Percentiles rank a stretch among this genome's conserved stretches.
Evolutionary conservation across 2,329 filamentous ascomycete species (phyloP).

Genomic region (Hortaea sp.): DNA sequence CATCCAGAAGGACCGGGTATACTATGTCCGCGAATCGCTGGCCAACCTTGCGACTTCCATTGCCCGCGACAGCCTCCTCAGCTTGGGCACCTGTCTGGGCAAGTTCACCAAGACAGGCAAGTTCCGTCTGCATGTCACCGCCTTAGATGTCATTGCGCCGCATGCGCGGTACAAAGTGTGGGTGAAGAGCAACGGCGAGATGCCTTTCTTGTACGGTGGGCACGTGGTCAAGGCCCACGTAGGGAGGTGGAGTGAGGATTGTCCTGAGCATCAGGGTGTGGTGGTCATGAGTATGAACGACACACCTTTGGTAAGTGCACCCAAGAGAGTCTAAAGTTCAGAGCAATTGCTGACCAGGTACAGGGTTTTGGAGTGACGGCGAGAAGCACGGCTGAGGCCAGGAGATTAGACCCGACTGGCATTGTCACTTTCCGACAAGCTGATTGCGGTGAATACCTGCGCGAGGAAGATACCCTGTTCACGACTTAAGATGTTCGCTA

Average conservation of each 20-base stretch:
- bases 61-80: constrained; percentile 69
- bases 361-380: constrained; percentile 80
- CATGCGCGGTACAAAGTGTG: constrained; percentile 95
- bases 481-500: no score
- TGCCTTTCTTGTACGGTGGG: constrained; percentile 93
- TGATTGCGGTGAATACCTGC: constrained; percentile 87
- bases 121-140: constrained; percentile 88
- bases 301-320: constrained; percentile 46
- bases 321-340: no score
- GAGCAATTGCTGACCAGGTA: no score
- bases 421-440: constrained; percentile 85
- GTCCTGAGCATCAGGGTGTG: constrained; percentile 84
- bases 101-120: constrained; percentile 97
- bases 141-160: constrained; percentile 76
- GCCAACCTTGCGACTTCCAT: constrained; percentile 87
- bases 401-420: constrained; percentile 79
- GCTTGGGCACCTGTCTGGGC: constrained; percentile 80
- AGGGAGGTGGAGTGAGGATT: constrained; percentile 80
- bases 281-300: constrained; percentile 89
- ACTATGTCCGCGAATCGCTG: constrained; percentile 81
- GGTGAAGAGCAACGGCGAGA: constrained; percentile 92
- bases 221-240: constrained; percentile 78
- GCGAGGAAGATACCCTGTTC: constrained; percentile 63
- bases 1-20: constrained; percentile 71
- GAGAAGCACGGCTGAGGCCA: constrained; percentile 72